Conservation (phyloP, 2,329 filamentous ascomycete genomes). For the Trichoderma polysporum region DNA sequence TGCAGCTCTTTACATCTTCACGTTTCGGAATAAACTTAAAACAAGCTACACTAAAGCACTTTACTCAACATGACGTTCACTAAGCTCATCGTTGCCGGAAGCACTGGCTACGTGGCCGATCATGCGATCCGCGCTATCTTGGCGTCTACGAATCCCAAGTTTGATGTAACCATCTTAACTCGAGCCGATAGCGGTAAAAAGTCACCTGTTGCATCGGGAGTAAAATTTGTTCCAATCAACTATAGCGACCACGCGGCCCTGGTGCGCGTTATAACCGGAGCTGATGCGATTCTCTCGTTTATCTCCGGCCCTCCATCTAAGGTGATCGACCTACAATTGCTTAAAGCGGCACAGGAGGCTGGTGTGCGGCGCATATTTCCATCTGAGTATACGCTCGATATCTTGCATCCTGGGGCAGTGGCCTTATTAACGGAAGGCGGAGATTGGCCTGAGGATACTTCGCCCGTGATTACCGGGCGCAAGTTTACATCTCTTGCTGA, state of each 20-base stretch:
- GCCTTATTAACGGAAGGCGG: neutral
- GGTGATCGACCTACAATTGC: neutral
- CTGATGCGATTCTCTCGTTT: conserved; percentile 12
- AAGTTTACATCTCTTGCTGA: conserved; percentile 1
- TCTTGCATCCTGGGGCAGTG: conserved; percentile 8
- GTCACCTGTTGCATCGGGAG: neutral
- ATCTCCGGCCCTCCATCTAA: neutral
- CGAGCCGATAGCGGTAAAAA: neutral
- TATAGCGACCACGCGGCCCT: neutral
- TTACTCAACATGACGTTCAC: conserved; percentile 20
- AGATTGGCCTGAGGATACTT: conserved; percentile 3
- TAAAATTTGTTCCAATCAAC: neutral
- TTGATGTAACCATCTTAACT: conserved; percentile 16
- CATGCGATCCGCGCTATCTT: conserved; percentile 9
- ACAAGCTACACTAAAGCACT: no score
- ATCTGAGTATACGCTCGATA: conserved; percentile 14
- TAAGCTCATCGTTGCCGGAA: conserved; percentile 16
- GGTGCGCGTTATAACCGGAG: neutral
- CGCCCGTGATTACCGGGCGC: neutral
- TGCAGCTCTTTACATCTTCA: no score
- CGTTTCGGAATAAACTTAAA: no score
- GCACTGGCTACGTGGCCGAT: conserved; percentile 6
- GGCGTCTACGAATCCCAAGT: conserved; percentile 7
- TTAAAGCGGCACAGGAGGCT: conserved; percentile 13
- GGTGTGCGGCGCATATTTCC: conserved; percentile 18